Percentiles rank a stretch among this genome's conserved stretches.
These are phyloP conservation scores for Rhododendron molle DNA, from an alignment of 148 eudicot species.

Conservation along the genomic window DNA sequence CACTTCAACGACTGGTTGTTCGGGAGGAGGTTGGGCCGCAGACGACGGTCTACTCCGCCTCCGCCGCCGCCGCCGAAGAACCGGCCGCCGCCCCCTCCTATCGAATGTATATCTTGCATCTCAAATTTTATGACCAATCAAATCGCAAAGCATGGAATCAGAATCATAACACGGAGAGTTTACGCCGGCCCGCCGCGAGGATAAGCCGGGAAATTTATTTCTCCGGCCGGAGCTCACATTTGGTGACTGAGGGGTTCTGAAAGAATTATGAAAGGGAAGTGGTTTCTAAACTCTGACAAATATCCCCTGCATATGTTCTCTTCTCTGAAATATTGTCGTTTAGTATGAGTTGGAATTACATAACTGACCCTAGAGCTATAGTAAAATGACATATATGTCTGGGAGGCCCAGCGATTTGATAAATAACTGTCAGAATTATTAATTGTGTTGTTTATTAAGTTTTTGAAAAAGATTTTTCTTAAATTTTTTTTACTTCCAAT, in stretches of 20 bases:
- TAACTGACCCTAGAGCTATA: background rate
- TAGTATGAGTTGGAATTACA: background rate
- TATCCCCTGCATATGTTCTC: constrained; percentile 1
- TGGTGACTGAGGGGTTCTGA: background rate
- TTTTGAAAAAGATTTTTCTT: too few relatives aligned
- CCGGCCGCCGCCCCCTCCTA: constrained; percentile 28
- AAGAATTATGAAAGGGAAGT: background rate
- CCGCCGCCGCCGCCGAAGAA: constrained; percentile 5
- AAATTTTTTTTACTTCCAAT: too few relatives aligned
- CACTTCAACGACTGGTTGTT: constrained; percentile 40
- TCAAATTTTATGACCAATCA: background rate
- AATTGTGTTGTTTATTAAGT: too few relatives aligned
- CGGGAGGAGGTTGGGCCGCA: constrained; percentile 28
- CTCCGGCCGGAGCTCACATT: background rate
- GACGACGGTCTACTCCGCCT: constrained; percentile 24
- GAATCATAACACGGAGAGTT: background rate
- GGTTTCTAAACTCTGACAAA: constrained; percentile 8
- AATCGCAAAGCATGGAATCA: background rate
- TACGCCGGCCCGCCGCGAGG: background rate
- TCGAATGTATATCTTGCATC: constrained; percentile 37
- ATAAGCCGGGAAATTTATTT: background rate
- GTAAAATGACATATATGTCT: background rate
- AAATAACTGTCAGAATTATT: too few relatives aligned
- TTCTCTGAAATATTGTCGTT: background rate
- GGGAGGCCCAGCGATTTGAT: background rate